A percentile compares a stretch with the other conserved stretches of the same genome.
phyloP scores from a whole-genome alignment of 441 rosid species.

The Dalechampia spathulata region DNA sequence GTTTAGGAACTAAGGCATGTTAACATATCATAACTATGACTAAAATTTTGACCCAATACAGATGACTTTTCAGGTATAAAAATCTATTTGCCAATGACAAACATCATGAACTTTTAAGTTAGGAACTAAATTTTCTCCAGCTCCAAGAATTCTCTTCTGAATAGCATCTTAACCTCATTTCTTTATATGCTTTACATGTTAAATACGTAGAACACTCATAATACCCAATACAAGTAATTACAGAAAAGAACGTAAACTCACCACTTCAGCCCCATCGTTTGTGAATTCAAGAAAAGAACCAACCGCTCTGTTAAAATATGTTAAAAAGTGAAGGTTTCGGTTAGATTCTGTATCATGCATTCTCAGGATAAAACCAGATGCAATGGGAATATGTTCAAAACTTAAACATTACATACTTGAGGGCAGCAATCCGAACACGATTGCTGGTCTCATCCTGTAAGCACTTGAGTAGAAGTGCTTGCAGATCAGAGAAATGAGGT shows the following conservation, averaged over 20 bases:
- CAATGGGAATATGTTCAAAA: background rate
- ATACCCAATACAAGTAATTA: background rate
- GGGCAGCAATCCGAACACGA: conserved; percentile 96
- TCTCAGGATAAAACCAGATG: background rate
- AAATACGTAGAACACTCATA: too few relatives aligned
- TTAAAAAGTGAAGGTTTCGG: conserved; percentile 1
- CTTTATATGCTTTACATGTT: too few relatives aligned
- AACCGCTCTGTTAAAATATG: conserved; percentile 64
- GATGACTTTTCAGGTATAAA: too few relatives aligned
- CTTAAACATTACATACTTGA: conserved; percentile 48
- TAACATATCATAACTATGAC: too few relatives aligned
- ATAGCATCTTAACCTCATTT: too few relatives aligned
- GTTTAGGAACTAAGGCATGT: background rate
- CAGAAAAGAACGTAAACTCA: conserved; percentile 28
- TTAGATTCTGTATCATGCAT: background rate
- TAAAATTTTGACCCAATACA: too few relatives aligned
- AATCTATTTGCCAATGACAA: too few relatives aligned
- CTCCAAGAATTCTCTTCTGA: too few relatives aligned
- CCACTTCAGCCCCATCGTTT: conserved; percentile 84
- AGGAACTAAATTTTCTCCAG: too few relatives aligned
- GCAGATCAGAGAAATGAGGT: conserved; percentile 82
- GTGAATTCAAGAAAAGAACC: conserved; percentile 96
- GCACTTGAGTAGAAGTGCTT: conserved; percentile 90
- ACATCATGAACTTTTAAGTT: too few relatives aligned
- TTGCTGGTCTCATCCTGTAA: conserved; percentile 91